Conservation (phyloP, 331 rosid species). For the Prunus yedoensis region DNA sequence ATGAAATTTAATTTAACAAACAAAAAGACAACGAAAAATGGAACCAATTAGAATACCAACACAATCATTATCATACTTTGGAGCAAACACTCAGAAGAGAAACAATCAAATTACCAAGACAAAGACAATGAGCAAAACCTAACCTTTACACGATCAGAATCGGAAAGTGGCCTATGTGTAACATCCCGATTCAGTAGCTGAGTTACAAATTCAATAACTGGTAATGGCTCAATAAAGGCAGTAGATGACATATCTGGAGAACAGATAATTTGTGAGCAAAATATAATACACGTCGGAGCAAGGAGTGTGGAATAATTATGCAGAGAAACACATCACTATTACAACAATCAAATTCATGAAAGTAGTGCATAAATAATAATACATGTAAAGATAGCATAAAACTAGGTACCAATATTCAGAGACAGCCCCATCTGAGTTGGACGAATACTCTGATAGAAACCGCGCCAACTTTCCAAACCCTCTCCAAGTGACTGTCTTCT, state of each 20-base stretch:
- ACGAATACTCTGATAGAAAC: slow-evolving; percentile 95
- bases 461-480: slow-evolving; percentile 99
- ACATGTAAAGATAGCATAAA: neutral
- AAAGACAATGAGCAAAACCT: slow-evolving; percentile 17
- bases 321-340: neutral
- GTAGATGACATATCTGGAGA: slow-evolving; percentile 93
- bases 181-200: slow-evolving; percentile 86
- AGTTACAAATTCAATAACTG: slow-evolving; percentile 77
- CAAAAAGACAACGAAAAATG: neutral
- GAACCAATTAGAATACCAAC: neutral
- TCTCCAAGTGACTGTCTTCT: slow-evolving; percentile 88
- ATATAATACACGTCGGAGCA: neutral
- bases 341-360: neutral
- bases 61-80: neutral
- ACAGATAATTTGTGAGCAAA: neutral
- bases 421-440: slow-evolving; percentile 99
- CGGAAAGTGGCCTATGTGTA: slow-evolving; percentile 68
- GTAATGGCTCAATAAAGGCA: slow-evolving; percentile 91
- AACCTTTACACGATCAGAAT: slow-evolving; percentile 94
- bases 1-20: neutral
- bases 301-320: neutral
- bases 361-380: neutral
- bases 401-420: slow-evolving; percentile 63
- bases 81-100: slow-evolving; percentile 2
- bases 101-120: neutral